Conservation (phyloP, 805 yeast genomes). For the Jamesozyma rosinii region DNA sequence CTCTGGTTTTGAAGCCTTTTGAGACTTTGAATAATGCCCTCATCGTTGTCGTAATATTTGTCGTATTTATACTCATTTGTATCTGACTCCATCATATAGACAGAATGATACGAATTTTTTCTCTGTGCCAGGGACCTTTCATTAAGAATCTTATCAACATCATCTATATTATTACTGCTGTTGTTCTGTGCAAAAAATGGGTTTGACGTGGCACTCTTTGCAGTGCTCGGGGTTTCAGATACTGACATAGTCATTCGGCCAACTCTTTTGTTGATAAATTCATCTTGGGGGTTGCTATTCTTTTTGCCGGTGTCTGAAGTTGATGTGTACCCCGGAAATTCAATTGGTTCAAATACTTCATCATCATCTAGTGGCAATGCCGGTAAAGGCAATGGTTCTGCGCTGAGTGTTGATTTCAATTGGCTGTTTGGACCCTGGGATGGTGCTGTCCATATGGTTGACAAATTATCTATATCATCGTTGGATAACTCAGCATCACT, state of each 20-base stretch:
- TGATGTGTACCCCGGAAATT: not conserved
- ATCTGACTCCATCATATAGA: conserved; percentile 30
- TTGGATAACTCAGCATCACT: conserved; percentile 8
- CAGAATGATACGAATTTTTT: conserved; percentile 35
- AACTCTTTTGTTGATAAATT: not conserved
- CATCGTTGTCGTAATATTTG: conserved; percentile 11
- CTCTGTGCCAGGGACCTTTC: conserved; percentile 24
- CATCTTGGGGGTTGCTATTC: not conserved
- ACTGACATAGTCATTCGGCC: conserved; percentile 2
- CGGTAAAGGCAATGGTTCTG: conserved; percentile 1
- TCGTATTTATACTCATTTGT: conserved; percentile 10
- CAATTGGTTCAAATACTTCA: conserved; percentile 2
- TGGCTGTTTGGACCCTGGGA: conserved; percentile 34
- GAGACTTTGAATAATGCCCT: conserved; percentile 16
- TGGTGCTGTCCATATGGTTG: conserved; percentile 34
- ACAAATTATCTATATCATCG: conserved; percentile 20
- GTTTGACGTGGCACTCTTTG: not conserved
- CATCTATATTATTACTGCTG: not conserved
- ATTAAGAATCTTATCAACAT: not conserved
- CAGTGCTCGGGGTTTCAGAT: not conserved
- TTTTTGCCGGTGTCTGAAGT: not conserved
- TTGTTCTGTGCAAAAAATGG: not conserved
- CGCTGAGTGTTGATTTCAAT: conserved; percentile 25
- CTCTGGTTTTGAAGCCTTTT: conserved; percentile 44
- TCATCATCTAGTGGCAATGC: not conserved